Evolutionary conservation across 768 basidiomycete genomes (phyloP), one percentile per base, ranked within the genome.

Genomic region (Hygrophorus pudorinus): DNA sequence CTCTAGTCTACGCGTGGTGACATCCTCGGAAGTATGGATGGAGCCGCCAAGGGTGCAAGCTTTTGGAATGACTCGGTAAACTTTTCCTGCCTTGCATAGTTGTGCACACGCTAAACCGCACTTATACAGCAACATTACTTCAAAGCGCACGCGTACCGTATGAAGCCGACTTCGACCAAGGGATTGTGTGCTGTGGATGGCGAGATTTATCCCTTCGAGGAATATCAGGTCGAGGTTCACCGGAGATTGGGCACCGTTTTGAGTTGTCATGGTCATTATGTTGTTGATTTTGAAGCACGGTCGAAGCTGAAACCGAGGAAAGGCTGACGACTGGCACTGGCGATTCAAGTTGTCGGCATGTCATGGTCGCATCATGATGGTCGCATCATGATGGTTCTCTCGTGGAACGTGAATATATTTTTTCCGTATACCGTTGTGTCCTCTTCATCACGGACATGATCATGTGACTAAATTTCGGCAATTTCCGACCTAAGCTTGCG

Each of bases 211-310:
- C 83, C 83, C 8, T 83, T 85, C 50, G 71, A 79, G 56, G 76
- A 80, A 53, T 90, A 76, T 56, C 73, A 85, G 51, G 78, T 91
- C 2, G 85, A 90, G 59, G 79, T 83, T 8, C 78, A 86, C 52
- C 67, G 65, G n/a, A 72, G 74, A 10, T 59, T 85, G 18, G 85
- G 73, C 16, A 81, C 76, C 0, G 57, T 85, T 21, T 61, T 87
- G 9, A 85, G 83, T 53, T 75, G 75, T 20, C 59, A 71, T 49
- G 80, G 80, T 11, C 62, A 63, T 48, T 87, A 81, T 50, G 76
- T 72, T 10, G 70, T 70, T 0, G 16, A 41, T 10, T 41, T 42
- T 39, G 16, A 30, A 11, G 11, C 34, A 4, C 4, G 24, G 7
- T 7, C 24, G 24, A 24, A 24, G 24, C 24, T 24, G 24, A 24